Base-by-base conservation (phyloP, 805 yeast genomes). In the Cyberlindnera xishuangbannaensis region DNA sequence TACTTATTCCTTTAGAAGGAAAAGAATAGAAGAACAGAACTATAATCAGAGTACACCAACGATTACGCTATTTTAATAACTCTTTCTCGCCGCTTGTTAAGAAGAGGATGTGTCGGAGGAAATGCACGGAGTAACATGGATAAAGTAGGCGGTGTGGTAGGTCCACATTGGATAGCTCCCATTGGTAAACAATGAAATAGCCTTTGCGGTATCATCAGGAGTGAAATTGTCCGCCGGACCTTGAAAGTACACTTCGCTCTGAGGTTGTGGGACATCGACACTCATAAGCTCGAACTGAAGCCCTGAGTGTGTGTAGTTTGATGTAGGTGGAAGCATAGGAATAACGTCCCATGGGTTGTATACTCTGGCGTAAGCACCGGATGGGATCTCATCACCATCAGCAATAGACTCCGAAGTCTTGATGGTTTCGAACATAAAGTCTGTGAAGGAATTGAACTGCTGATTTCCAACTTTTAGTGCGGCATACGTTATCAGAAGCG, bases 401-500 rank as follows among this genome's bases (percentile, higher is more conserved):
- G 50, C 45, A 11, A 55, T 49, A 2, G 32, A 21, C 10, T 45
- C 31, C 25, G 58, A 56, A 2, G 63, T 58, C 1, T 46, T 40
- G 3, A 49, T 46, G 0, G 73, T 65, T n/a, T 65, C 49, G 44
- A 76, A 78, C 7, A 70, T 28, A 0, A 45, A 33, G 53, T 83
- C 78, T 25, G 76, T 67, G 67, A 74, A 78, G 19, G 57, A 48
- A 20, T 69, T 63, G 53, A 79, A 64, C 2, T 55, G 51, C 4
- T 43, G 44, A 50, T 80, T 76, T 3, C 85, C 87, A 21, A 80
- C 60, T 44, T 73, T 74, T 1, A 90, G 85, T 10, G 76, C 68
- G 2, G 80, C 92, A 55, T 61, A 76, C 1, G 81, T 67, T 20
- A 80, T 56, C 2, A 80, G 71, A 25, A 69, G 51, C 1, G 83